Conservation (phyloP, 73 alveolate genomes). For the Symbiodinium pilosum region DNA sequence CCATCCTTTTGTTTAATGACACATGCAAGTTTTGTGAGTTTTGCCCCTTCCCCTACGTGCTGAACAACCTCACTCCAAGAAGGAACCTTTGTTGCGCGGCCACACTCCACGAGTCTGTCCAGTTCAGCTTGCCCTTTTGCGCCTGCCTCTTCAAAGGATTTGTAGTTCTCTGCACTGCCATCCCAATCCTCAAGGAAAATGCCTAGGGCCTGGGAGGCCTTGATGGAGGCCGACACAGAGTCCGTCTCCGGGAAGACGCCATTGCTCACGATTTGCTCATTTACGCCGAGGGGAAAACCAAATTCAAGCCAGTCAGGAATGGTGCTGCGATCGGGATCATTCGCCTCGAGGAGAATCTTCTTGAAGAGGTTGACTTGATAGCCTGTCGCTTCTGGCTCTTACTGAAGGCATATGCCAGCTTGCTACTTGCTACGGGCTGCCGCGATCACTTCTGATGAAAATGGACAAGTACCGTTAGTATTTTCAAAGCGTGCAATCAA, state of each 20-base stretch:
- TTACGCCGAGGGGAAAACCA: conserved; percentile 27
- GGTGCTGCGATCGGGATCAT: background rate
- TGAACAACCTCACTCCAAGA: conserved; percentile 9
- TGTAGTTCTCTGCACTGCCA: background rate
- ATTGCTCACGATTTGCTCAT: background rate
- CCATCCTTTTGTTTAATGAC: conserved; percentile 28
- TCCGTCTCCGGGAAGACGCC: conserved; percentile 37
- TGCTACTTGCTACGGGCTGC: background rate
- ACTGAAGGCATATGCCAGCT: background rate
- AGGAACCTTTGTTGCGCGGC: background rate
- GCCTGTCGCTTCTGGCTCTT: background rate
- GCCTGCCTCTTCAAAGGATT: conserved; percentile 30
- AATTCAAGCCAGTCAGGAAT: background rate
- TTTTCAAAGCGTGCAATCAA: background rate
- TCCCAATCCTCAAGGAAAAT: conserved; percentile 34
- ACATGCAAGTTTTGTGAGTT: conserved; percentile 23
- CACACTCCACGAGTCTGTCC: conserved; percentile 14
- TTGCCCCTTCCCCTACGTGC: conserved; percentile 18
- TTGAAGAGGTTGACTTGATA: background rate
- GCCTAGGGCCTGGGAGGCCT: conserved; percentile 34
- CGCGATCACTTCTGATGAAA: background rate
- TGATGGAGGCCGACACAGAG: conserved; percentile 38
- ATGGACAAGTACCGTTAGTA: background rate
- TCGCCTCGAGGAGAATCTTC: background rate
- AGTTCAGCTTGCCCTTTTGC: conserved; percentile 26